phyloP scores from a whole-genome alignment of 768 basidiomycete species.

The Suillus subalutaceus region DNA sequence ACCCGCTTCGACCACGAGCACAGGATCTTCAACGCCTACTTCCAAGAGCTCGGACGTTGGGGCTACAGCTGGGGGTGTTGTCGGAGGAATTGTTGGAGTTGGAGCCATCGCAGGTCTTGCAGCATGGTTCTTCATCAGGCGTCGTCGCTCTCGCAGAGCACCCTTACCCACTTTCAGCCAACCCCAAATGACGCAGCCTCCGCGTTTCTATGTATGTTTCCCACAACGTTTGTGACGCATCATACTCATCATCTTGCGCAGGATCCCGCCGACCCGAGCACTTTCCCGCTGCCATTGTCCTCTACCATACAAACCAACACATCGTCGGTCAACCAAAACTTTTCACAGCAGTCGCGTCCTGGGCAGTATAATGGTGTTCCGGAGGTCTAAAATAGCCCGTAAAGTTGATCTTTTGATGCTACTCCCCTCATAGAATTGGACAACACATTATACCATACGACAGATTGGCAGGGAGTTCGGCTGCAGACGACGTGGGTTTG shows the following conservation, averaged over 20 bases:
- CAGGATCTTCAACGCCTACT: constrained; percentile 11
- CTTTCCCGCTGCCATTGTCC: constrained; percentile 32
- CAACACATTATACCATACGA: neutral
- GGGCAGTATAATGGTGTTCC: constrained; percentile 26
- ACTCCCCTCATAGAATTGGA: neutral
- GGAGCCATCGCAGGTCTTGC: constrained; percentile 42
- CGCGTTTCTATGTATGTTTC: constrained; percentile 30
- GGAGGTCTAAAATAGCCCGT: constrained; percentile 22
- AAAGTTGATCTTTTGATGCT: neutral
- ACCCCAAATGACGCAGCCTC: constrained; percentile 22
- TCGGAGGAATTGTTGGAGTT: constrained; percentile 38
- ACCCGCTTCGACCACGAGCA: constrained; percentile 8
- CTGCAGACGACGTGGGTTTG: neutral
- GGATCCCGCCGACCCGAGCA: constrained; percentile 40
- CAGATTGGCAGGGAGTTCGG: neutral
- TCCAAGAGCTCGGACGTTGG: constrained; percentile 40
- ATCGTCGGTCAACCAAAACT: constrained; percentile 9
- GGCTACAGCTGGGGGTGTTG: constrained; percentile 56
- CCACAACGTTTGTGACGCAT: neutral
- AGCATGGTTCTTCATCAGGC: constrained; percentile 42
- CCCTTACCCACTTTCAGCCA: constrained; percentile 16
- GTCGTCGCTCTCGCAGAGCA: constrained; percentile 26
- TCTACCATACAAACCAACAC: constrained; percentile 11
- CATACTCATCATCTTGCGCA: constrained; percentile 13
- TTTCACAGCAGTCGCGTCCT: constrained; percentile 13